Evolutionary conservation across 1,284 basidiomycete genomes (phyloP), one percentile per base, ranked within the genome.

Genomic region (Peniophora sp.): DNA sequence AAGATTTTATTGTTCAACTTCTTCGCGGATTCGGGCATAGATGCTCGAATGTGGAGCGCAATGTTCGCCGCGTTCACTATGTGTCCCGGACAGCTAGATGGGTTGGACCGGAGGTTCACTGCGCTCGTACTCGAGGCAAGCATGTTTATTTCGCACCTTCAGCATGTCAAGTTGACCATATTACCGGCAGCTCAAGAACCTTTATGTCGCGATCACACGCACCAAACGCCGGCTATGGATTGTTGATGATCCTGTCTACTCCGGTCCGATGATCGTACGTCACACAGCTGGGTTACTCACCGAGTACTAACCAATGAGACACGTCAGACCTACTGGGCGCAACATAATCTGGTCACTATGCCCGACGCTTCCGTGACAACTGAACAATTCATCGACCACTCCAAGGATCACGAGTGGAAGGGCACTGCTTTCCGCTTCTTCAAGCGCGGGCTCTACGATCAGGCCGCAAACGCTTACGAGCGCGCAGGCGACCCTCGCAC

Each of bases 251-350:
- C 45, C 49, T 14, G 43, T 24, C 8, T 12, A 11, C 9, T 20
- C 25, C n/a, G 49, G 17, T 11, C 49, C 41, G 2, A 47, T 50
- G 44, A 46, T 32, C 19, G 49, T 50, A 16, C 22, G 34, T 34
- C 55, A 69, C 53, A 19, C 27, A 20, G 27, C 47, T 22, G 16
- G 3, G 1, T 1, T 39, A 3, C 17, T 24, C 11, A 22, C 3
- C 38, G 6, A 10, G 12, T 22, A 3, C 2, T 20, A 19, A 14
- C 20, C 14, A 10, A 20, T 16, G 23, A 27, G 20, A n/a, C 3
- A 22, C 16, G 8, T 5, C 23, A 45, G 44, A 24, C 10, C 22
- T 45, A 23, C 23, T 45, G 17, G 17, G 16, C 22, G n/a, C n/a
- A 45, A 16, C 17, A 16, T 9, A 25, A 22, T 45, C 44, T 45